Evolutionary conservation across 192 early-diverging fungal species (phyloP), one percentile per base, ranked within the genome.

Genomic region (Cetraspora pellucida): DNA sequence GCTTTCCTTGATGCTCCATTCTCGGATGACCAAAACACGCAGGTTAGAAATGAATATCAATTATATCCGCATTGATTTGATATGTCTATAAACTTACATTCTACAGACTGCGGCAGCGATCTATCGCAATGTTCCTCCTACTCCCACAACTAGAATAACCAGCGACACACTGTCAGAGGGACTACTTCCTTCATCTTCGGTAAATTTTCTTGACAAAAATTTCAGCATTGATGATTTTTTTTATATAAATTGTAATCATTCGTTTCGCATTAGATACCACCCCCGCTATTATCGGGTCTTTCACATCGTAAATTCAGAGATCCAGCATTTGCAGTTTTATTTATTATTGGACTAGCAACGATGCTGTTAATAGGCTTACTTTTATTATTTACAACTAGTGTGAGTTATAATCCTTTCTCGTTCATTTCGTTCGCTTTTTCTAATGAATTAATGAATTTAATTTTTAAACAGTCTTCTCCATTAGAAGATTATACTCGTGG

Each of bases 101-200:
- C 14, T 52, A 13, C 72, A 89, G 87, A 83, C 82, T 66, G 86
- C 87, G 0, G 85, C 86, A 31, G 82, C 83, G 17, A 87, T 89
- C 60, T 89, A 89, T 68, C 75, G 85, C 28, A 84, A 89, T 64
- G 74, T 82, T 25, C 83, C 84, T 46, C 75, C 75, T 52, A 79
- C 79, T 13, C 52, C 64, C 5, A 73, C 73, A 2, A 19, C 67
- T 16, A 86, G 81, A 59, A 66, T 79, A 14, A 28, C 57, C 6
- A 81, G 73, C 9, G 75, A 79, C 16, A 64, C 82, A 9, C 79
- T 88, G 11, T 82, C 81, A 11, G 87, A 88, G 67, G 85, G 83
- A 30, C 50, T 88, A 17, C 73, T 88, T 65, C 82, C 81, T n/a
- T 81, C 87, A 1, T 69, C 82, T 43, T 66, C 82, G 47, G 85